Evolutionary conservation across 2,329 filamentous ascomycete species (phyloP), one percentile per base, ranked within the genome.

Genomic region (Aspergillus pseudoviridinutans): DNA sequence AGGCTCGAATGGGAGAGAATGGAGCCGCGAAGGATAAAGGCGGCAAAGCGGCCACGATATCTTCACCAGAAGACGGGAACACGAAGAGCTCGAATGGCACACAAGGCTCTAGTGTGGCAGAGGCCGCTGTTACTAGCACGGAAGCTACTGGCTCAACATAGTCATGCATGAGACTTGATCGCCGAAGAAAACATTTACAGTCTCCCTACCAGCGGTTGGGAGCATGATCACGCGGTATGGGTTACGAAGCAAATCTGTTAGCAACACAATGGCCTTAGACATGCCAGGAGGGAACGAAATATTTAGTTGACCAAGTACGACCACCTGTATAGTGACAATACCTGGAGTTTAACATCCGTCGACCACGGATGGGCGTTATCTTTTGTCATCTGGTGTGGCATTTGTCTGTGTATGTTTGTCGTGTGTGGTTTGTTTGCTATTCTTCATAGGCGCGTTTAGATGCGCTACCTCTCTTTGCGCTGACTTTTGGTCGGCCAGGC

Each of bases 1-100:
- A 90, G 69, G 83, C 82, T 64, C 86, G 84, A 70, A 68, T 90
- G 52, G 68, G 49, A 24, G 59, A 55, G 25, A 58, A 49, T 17
- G 50, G 53, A 4, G 51, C 47, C 25, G n/a, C 32, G 24, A 24
- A 44, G 25, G 46, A 57, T 51, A 25, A 32, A 27, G 20, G 32
- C 25, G 25, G 49, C 32, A 28, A 47, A 47, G 29, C 53, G 25
- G 46, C 20, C 46, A 28, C 51, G 10, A 8, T 51, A 25, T 17
- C 32, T 12, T 27, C 22, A 42, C 20, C 50, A 9, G 60, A 49
- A 20, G 55, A 53, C 28, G 56, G 24, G 44, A 25, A 54, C 28
- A 14, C 38, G 22, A 22, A 52, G n/a, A 55, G 35, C n/a, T 17
- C 42, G 20, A 24, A 22, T 9, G 52, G 56, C 17, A 35, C 25